Percentiles rank a stretch among this genome's conserved stretches.
phyloP scores from a whole-genome alignment of 2,329 filamentous ascomycete genomes.

The Calonectria henricotiae region DNA sequence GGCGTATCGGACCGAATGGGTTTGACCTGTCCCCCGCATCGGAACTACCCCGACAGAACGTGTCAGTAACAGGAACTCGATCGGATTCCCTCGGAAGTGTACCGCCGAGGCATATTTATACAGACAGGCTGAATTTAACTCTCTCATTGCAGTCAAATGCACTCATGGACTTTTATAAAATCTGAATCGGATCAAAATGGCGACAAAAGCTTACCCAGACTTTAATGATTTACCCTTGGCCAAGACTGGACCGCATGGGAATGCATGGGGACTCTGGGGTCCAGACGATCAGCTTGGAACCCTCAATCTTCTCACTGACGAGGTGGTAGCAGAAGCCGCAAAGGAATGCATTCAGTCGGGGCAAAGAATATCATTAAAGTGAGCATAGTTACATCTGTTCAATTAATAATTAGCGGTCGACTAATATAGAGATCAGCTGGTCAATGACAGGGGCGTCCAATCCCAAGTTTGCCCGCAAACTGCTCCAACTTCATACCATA shows the following conservation, averaged over 20 bases:
- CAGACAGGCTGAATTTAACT: too few relatives aligned
- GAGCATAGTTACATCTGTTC: neutral
- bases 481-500: slow-evolving; percentile 38
- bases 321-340: slow-evolving; percentile 18
- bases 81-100: neutral
- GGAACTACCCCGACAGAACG: neutral
- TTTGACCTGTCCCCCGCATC: neutral
- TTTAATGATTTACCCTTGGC: slow-evolving; percentile 64
- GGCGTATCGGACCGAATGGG: neutral
- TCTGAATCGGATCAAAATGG: neutral
- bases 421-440: slow-evolving; percentile 22
- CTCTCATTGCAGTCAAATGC: neutral
- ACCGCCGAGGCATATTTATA: neutral
- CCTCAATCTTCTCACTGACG: slow-evolving; percentile 65
- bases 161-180: neutral
- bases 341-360: slow-evolving; percentile 19
- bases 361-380: slow-evolving; percentile 40
- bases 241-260: slow-evolving; percentile 62
- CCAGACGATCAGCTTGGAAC: slow-evolving; percentile 65
- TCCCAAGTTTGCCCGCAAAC: slow-evolving; percentile 46
- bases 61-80: neutral
- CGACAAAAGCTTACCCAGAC: neutral
- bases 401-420: neutral
- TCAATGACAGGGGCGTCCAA: slow-evolving; percentile 45
- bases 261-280: slow-evolving; percentile 69